phyloP scores from a whole-genome alignment of 1,139 yeast species.

The Geotrichum candidum region DNA sequence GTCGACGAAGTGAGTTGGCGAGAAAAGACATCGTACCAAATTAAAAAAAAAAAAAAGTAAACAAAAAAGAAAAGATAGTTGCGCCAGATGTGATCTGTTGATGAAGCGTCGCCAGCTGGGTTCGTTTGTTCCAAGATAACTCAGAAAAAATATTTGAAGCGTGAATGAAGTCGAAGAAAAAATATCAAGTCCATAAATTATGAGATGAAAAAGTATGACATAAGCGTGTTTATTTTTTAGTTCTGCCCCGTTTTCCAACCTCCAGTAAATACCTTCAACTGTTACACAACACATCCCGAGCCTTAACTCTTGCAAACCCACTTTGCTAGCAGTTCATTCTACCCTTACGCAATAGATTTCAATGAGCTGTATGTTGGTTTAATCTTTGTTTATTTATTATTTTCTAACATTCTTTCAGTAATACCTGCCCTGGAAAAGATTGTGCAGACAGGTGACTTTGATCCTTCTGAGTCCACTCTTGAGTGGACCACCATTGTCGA shows the following conservation, averaged over 20 bases:
- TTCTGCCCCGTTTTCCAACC: neutral
- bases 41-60: neutral
- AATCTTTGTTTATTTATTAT: neutral
- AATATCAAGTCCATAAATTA: neutral
- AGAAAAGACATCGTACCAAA: neutral
- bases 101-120: neutral
- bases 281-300: neutral
- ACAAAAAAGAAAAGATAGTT: neutral
- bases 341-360: neutral
- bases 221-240: neutral
- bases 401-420: neutral
- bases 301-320: neutral
- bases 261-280: neutral
- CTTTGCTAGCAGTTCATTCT: neutral
- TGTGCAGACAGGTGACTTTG: conserved; percentile 11
- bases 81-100: neutral
- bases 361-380: neutral
- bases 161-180: neutral
- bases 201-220: neutral
- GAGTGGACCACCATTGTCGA: conserved; percentile 6
- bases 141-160: neutral
- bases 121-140: neutral
- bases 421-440: conserved; percentile 4
- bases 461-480: neutral
- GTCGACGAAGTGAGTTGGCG: neutral